phyloP scores from a whole-genome alignment of 164 flowering plant species.

The Magnolia sinica region DNA sequence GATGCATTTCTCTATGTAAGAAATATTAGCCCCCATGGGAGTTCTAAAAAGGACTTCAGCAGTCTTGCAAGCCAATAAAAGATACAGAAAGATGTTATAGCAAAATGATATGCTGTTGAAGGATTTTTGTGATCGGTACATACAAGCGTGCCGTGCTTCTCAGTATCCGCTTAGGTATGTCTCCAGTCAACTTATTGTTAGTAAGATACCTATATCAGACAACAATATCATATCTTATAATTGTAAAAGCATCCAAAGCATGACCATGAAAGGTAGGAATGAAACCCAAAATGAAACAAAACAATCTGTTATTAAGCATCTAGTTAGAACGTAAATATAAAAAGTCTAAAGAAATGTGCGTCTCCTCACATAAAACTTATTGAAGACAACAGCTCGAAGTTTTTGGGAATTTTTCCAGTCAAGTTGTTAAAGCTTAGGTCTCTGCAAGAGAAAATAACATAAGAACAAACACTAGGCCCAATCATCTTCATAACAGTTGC shows the following conservation, averaged over 20 bases:
- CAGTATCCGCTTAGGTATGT: constrained; percentile 43
- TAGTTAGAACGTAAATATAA: neutral
- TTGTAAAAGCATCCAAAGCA: too few relatives aligned
- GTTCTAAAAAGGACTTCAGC: neutral
- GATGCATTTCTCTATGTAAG: neutral
- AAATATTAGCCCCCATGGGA: neutral
- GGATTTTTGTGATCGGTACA: constrained; percentile 16
- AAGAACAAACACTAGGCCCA: neutral
- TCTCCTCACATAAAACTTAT: constrained; percentile 20
- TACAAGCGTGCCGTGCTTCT: constrained; percentile 34
- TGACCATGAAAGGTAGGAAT: neutral
- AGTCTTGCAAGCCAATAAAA: neutral
- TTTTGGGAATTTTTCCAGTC: constrained; percentile 52
- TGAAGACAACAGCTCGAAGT: neutral
- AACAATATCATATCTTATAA: neutral
- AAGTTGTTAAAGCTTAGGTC: constrained; percentile 70
- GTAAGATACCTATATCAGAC: constrained; percentile 51
- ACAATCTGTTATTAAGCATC: neutral
- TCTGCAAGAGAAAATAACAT: constrained; percentile 14
- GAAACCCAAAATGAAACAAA: neutral
- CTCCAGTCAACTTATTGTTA: constrained; percentile 59
- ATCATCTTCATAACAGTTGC: neutral
- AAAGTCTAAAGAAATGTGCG: neutral
- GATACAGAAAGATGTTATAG: neutral
- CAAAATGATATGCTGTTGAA: neutral